Evolutionary conservation across 2,329 filamentous ascomycete genomes (phyloP).

Genomic region (Coniella lustricola): DNA sequence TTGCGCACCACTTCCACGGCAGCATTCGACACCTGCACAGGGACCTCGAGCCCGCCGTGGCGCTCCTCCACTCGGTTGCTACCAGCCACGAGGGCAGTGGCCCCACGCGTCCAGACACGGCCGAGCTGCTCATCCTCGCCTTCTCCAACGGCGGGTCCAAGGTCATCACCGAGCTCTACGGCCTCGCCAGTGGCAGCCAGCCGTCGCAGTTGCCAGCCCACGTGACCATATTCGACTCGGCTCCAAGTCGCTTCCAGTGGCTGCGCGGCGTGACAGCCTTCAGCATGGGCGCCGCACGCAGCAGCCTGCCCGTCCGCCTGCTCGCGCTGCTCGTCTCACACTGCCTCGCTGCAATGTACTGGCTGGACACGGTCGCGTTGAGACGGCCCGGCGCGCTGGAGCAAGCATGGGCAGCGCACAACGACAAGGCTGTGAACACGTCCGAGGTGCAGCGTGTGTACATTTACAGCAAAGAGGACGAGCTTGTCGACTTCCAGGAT

Average conservation of each 20-base stretch:
- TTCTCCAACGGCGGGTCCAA: conserved; percentile 48
- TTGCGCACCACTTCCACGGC: conserved; percentile 28
- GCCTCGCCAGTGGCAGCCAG: conserved; percentile 14
- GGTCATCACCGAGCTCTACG: conserved; percentile 32
- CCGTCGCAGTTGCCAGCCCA: conserved; percentile 31
- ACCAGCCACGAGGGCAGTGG: conserved; percentile 18
- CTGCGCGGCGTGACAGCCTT: conserved; percentile 33
- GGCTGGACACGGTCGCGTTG: conserved; percentile 25
- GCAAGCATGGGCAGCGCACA: conserved; percentile 31
- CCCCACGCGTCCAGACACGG: conserved; percentile 17
- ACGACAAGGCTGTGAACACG: conserved; percentile 25
- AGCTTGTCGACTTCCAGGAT: conserved; percentile 37
- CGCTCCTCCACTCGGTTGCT: conserved; percentile 29
- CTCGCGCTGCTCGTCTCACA: conserved; percentile 28
- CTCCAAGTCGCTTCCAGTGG: conserved; percentile 39
- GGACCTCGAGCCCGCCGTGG: conserved; percentile 32
- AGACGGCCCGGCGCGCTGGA: conserved; percentile 25
- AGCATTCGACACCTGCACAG: conserved; percentile 12
- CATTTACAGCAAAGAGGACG: conserved; percentile 43
- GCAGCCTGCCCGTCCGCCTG: conserved; percentile 20
- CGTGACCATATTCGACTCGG: conserved; percentile 40
- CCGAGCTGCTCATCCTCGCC: conserved; percentile 38
- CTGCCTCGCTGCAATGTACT: conserved; percentile 25
- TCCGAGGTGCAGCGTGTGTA: conserved; percentile 42
- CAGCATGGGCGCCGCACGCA: conserved; percentile 27